These are phyloP conservation scores for Basipetospora chlamydospora DNA, from an alignment of 2,329 filamentous ascomycete genomes.

Conservation along the genomic window DNA sequence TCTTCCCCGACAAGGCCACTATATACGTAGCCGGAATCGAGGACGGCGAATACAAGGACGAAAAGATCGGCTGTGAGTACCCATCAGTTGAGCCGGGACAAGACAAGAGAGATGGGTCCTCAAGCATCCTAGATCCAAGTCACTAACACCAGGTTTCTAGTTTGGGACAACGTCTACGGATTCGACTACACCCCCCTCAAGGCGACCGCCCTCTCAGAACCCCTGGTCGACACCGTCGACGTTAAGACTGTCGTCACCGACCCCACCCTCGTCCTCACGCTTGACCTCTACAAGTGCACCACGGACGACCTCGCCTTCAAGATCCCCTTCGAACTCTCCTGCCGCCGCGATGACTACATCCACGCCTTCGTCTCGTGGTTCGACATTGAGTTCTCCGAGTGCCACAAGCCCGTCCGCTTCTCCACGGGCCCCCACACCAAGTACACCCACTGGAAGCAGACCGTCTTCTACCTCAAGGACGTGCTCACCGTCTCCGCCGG, in stretches of 20 bases:
- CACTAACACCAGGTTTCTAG: slow-evolving; percentile 41
- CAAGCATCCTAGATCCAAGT: too few relatives aligned
- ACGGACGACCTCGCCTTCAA: slow-evolving; percentile 72
- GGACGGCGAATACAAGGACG: slow-evolving; percentile 98
- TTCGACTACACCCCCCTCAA: slow-evolving; percentile 95
- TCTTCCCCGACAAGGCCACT: slow-evolving; percentile 97
- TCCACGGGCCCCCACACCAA: slow-evolving; percentile 96
- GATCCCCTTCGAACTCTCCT: slow-evolving; percentile 59
- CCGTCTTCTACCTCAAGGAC: slow-evolving; percentile 92
- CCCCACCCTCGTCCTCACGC: slow-evolving; percentile 66
- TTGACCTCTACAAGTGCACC: slow-evolving; percentile 88
- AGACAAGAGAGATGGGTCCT: too few relatives aligned
- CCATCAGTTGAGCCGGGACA: background rate
- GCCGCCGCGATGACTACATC: slow-evolving; percentile 82
- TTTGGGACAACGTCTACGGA: slow-evolving; percentile 99
- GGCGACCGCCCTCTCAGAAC: slow-evolving; percentile 82
- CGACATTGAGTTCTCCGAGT: slow-evolving; percentile 95
- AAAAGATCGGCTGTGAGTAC: slow-evolving; percentile 93
- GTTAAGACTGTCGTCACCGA: slow-evolving; percentile 95
- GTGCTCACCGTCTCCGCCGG: slow-evolving; percentile 82
- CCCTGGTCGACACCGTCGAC: slow-evolving; percentile 94
- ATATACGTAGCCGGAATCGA: slow-evolving; percentile 96
- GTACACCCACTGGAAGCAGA: slow-evolving; percentile 99
- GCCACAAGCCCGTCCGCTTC: slow-evolving; percentile 96
- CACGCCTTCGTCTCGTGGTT: slow-evolving; percentile 98